Evolutionary conservation across 2,329 filamentous ascomycete genomes (phyloP).

Genomic region (Metarhizium humberi): DNA sequence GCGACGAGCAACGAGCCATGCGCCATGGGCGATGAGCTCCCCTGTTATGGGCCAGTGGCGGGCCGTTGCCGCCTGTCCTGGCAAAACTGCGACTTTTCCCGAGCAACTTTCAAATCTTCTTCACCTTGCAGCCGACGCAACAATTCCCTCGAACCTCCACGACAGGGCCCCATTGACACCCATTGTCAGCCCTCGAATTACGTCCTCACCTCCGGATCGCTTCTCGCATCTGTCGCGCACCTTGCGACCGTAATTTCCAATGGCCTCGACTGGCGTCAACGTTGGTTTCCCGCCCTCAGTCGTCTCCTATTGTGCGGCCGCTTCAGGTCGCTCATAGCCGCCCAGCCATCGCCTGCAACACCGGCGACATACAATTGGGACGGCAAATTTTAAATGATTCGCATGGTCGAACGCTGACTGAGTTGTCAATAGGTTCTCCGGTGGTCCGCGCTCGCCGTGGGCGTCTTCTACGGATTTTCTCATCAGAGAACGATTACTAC

Average conservation of each 20-base stretch:
- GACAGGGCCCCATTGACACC: conserved; percentile 36
- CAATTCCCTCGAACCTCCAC: conserved; percentile 29
- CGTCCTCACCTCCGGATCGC: conserved; percentile 25
- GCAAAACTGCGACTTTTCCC: conserved; percentile 41
- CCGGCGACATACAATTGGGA: conserved; percentile 1
- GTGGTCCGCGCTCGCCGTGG: conserved; percentile 86
- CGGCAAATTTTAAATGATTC: neutral
- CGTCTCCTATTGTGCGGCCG: conserved; percentile 13
- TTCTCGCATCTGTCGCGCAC: conserved; percentile 29
- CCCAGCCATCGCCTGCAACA: conserved; percentile 13
- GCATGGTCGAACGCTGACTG: conserved; percentile 15
- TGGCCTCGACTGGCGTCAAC: conserved; percentile 63
- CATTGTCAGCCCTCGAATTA: conserved; percentile 26
- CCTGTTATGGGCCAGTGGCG: neutral
- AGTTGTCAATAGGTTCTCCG: conserved; percentile 68
- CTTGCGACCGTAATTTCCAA: conserved; percentile 36
- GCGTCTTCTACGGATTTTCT: conserved; percentile 90
- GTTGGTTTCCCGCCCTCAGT: conserved; percentile 32
- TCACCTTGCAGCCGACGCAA: conserved; percentile 26
- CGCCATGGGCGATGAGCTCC: no score
- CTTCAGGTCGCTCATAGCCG: neutral
- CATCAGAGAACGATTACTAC: conserved; percentile 78
- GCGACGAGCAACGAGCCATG: no score
- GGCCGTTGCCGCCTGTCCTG: conserved; percentile 11
- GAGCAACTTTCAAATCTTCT: conserved; percentile 32